A percentile compares a stretch with the other conserved stretches of the same genome.
These are phyloP conservation scores for Mycena pura DNA, from an alignment of 768 basidiomycete species.

Conservation along the genomic window DNA sequence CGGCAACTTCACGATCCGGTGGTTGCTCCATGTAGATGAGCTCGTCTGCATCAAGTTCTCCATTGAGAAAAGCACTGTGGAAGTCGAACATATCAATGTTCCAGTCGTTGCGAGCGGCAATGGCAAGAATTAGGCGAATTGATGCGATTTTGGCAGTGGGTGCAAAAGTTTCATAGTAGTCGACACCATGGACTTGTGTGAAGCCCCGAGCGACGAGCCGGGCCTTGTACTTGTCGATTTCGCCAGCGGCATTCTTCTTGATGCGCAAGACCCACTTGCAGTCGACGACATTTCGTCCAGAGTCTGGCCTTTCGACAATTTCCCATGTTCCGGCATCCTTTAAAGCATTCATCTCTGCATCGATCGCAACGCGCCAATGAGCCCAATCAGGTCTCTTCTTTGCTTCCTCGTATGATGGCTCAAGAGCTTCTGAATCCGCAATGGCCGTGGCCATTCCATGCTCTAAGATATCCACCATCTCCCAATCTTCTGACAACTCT, in stretches of 20 bases:
- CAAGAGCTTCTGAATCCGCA: not conserved
- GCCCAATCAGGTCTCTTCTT: too few species aligned
- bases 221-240: not conserved
- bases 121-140: not conserved
- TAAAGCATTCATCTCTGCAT: not conserved
- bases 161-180: not conserved
- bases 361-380: too few species aligned
- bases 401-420: too few species aligned
- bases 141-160: not conserved
- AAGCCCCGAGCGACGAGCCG: too few species aligned
- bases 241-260: not conserved
- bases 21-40: not conserved
- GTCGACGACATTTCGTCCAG: not conserved
- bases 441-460: not conserved
- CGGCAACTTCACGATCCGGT: not conserved
- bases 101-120: not conserved
- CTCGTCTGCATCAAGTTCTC: not conserved
- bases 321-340: not conserved
- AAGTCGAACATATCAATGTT: conserved; percentile 5
- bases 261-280: too few species aligned
- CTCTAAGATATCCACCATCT: not conserved
- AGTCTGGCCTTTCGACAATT: not conserved
- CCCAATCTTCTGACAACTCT: not conserved
- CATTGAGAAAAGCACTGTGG: conserved; percentile 4
- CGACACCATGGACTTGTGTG: too few species aligned